phyloP scores from a whole-genome alignment of 306 rosid species.

The Cucurbita argyrosperma region DNA sequence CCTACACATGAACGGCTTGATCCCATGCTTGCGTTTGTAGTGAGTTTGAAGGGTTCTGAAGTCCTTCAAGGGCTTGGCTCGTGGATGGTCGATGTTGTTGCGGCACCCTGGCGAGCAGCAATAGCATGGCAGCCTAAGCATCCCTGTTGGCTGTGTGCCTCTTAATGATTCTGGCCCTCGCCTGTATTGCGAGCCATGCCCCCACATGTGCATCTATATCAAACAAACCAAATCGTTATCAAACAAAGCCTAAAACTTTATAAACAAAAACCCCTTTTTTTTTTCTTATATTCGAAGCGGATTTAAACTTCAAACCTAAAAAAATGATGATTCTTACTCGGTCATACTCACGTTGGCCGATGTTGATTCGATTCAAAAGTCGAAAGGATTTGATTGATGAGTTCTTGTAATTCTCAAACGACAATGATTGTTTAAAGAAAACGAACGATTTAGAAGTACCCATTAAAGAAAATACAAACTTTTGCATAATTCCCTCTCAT shows the following conservation, averaged over 20 bases:
- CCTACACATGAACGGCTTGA: conserved; percentile 91
- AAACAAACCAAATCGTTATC: too few relatives aligned
- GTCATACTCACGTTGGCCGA: too few relatives aligned
- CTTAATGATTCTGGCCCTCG: conserved; percentile 91
- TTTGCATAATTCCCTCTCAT: not conserved
- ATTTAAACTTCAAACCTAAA: too few relatives aligned
- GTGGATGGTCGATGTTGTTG: conserved; percentile 87
- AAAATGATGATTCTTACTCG: too few relatives aligned
- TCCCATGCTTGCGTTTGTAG: conserved; percentile 92
- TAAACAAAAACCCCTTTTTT: too few relatives aligned
- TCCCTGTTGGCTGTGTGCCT: conserved; percentile 93
- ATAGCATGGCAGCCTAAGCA: conserved; percentile 87
- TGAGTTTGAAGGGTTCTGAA: conserved; percentile 94
- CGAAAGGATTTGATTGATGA: not conserved
- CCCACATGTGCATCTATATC: conserved; percentile 97
- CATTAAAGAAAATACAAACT: not conserved
- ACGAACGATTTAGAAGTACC: not conserved
- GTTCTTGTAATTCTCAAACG: too few relatives aligned
- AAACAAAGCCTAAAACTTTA: too few relatives aligned
- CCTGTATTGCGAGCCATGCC: conserved; percentile 96
- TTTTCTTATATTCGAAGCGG: too few relatives aligned
- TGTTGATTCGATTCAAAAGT: not conserved
- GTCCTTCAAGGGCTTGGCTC: conserved; percentile 82
- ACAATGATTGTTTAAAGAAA: not conserved
- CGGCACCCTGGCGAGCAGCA: conserved; percentile 94